Base-by-base conservation (phyloP, 1,284 basidiomycete genomes). In the Cryptococcus hybrid region DNA sequence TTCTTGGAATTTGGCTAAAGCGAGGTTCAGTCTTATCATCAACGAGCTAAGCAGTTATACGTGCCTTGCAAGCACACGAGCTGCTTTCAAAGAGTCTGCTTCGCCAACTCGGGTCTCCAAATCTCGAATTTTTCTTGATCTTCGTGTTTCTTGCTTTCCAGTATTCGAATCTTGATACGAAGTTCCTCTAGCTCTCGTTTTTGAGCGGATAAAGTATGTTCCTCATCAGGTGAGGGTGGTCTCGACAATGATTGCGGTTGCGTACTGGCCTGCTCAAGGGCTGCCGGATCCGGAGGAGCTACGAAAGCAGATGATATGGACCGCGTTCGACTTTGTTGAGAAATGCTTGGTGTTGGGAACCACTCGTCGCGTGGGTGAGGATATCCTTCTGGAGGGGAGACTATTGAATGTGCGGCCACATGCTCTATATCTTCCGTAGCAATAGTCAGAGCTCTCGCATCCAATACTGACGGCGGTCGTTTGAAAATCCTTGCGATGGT, bases 131-230 rank as follows among this genome's bases (percentile, higher is more conserved):
- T 85, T 15, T 88, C 86, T 0, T 89, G 82, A 69, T 97, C 95
- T 61, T 97, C 93, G 1, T 86, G 84, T 12, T 91, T 86, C 68
- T 91, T 88, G 15, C 85, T 84, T 78, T 99, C 95, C 24, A 96
- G 80, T 3, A 95, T 85, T 37, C 90, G 85, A 18, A 90, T 82
- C 75, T 90, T 92, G 52, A 88, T 88, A 43, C 88, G 85, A 50
- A 93, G 80, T 74, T 95, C 92, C 76, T 91, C 89, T 2, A 87
- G 73, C 57, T 78, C 76, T n/a, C 73, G 62, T 58, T 74, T 12
- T 71, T 56, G 65, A 3, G 68, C 60, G 34, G 70, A 73, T 2
- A 59, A 54, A 7, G 60, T 54, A 0, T 42, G 55, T 2, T 60
- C 42, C 3, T 58, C 56, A 8, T 66, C 63, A 9, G 60, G 58